These are phyloP conservation scores for Galerina sulciceps DNA, from an alignment of 768 basidiomycete species.

Conservation along the genomic window DNA sequence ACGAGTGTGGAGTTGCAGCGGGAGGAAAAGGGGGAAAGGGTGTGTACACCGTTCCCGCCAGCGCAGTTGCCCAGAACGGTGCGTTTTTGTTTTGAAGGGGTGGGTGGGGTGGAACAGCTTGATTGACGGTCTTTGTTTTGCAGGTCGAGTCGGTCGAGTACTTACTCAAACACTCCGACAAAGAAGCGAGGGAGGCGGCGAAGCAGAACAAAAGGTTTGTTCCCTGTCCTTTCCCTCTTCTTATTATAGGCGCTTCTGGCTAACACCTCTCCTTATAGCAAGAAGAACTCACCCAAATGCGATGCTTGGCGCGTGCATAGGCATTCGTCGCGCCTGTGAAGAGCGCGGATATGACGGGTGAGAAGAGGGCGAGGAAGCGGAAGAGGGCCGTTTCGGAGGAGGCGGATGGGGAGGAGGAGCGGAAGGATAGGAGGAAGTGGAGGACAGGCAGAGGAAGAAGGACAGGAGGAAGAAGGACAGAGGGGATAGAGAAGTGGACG, in stretches of 20 bases:
- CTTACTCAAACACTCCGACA: conserved; percentile 92
- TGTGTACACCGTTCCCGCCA: conserved; percentile 98
- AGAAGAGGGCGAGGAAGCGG: conserved; percentile 62
- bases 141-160: conserved; percentile 97
- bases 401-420: conserved; percentile 21
- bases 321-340: conserved; percentile 91
- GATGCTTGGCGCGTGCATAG: conserved; percentile 81
- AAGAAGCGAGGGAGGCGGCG: conserved; percentile 73
- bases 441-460: too few species aligned
- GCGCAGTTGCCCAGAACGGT: conserved; percentile 93
- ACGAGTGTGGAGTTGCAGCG: conserved; percentile 32
- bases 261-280: conserved; percentile 53
- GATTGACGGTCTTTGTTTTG: neutral
- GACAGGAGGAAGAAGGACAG: too few species aligned
- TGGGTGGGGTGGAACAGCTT: too few species aligned
- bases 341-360: conserved; percentile 68
- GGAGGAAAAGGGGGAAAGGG: conserved; percentile 72
- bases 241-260: neutral
- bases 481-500: too few species aligned
- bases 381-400: conserved; percentile 43
- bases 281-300: conserved; percentile 71
- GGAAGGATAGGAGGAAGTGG: too few species aligned
- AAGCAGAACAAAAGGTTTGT: conserved; percentile 75
- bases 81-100: conserved; percentile 4
- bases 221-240: neutral